Conservation (phyloP, 2,329 filamentous ascomycete species). For the Penicillium sp. region DNA sequence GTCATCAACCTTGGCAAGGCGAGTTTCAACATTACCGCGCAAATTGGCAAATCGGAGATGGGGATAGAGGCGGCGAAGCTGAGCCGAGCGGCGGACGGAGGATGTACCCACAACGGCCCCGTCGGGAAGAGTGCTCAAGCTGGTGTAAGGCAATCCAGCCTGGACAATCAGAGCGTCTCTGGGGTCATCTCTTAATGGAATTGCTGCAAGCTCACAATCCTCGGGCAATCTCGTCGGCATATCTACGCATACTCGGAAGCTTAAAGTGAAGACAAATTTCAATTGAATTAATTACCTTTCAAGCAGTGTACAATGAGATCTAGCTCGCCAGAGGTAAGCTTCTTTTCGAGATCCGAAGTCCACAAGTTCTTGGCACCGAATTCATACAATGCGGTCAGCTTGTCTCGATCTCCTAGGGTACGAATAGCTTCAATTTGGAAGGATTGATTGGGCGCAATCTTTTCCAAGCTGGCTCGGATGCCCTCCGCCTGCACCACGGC, state of each 20-base stretch:
- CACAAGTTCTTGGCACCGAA: constrained; percentile 52
- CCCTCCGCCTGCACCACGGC: constrained; percentile 22
- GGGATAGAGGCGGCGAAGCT: constrained; percentile 75
- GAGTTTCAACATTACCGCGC: constrained; percentile 81
- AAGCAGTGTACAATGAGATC: constrained; percentile 84
- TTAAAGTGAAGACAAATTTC: neutral
- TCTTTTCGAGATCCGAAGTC: constrained; percentile 84
- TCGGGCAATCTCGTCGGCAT: constrained; percentile 85
- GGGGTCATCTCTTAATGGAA: constrained; percentile 74
- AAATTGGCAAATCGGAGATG: constrained; percentile 74
- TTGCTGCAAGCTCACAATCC: constrained; percentile 71
- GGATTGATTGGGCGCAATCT: constrained; percentile 6
- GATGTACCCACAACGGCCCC: constrained; percentile 85
- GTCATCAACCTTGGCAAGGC: constrained; percentile 78
- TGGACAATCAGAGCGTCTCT: constrained; percentile 62
- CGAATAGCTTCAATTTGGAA: constrained; percentile 16
- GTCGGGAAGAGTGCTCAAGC: constrained; percentile 68
- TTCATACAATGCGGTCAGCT: constrained; percentile 19
- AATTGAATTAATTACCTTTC: constrained; percentile 60
- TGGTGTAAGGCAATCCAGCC: constrained; percentile 58
- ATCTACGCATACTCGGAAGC: constrained; percentile 44
- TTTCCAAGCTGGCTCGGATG: constrained; percentile 10
- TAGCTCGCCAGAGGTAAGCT: constrained; percentile 66
- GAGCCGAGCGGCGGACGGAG: constrained; percentile 79
- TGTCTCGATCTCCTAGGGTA: constrained; percentile 18